phyloP scores from a whole-genome alignment of 1,284 basidiomycete genomes.

The Grifola frondosa region DNA sequence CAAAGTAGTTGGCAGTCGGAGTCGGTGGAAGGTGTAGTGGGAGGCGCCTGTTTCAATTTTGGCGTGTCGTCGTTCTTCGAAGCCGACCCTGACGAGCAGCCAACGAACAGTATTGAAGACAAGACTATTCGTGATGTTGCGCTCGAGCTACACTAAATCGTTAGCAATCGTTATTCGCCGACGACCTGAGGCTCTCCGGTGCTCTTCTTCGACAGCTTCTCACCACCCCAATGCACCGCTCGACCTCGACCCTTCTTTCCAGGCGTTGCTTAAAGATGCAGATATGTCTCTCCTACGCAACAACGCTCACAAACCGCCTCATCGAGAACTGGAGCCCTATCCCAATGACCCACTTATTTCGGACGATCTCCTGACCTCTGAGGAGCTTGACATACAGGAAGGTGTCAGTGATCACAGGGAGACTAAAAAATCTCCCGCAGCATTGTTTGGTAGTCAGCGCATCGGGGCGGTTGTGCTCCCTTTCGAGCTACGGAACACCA shows the following conservation, averaged over 20 bases:
- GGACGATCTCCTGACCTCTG: constrained; percentile 27
- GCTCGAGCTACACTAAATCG: constrained; percentile 18
- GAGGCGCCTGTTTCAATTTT: too few species aligned
- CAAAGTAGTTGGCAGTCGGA: too few species aligned
- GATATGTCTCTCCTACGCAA: constrained; percentile 59
- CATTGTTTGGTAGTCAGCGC: constrained; percentile 70
- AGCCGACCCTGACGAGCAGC: too few species aligned
- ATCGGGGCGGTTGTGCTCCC: constrained; percentile 73
- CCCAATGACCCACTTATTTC: constrained; percentile 31
- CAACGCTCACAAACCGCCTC: constrained; percentile 31
- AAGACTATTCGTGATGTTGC: constrained; percentile 25
- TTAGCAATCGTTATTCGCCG: constrained; percentile 18
- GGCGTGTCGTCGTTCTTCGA: too few species aligned
- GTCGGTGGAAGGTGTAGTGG: too few species aligned
- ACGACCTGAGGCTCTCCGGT: constrained; percentile 15
- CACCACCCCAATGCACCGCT: constrained; percentile 44
- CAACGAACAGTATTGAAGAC: too few species aligned
- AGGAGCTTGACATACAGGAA: constrained; percentile 27
- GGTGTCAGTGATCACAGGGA: constrained; percentile 37
- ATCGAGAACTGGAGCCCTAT: constrained; percentile 57
- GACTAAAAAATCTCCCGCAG: constrained; percentile 76
- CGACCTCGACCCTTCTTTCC: constrained; percentile 62
- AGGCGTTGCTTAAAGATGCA: constrained; percentile 58
- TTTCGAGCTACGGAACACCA: constrained; percentile 60
- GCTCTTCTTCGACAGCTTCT: constrained; percentile 24